phyloP scores from a whole-genome alignment of 805 yeast genomes.

The Zygosaccharomyces bisporus region DNA sequence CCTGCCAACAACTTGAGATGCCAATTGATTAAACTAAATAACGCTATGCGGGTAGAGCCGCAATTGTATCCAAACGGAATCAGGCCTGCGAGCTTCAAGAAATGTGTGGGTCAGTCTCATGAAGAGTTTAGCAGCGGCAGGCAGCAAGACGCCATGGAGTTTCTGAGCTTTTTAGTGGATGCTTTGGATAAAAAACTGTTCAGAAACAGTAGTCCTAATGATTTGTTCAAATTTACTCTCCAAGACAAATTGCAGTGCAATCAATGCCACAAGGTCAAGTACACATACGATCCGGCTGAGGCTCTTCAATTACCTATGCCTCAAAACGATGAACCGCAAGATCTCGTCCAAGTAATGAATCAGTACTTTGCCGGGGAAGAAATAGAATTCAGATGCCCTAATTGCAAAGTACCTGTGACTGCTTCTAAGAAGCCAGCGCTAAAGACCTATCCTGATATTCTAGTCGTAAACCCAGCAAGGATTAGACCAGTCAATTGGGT shows the following conservation, averaged over 20 bases:
- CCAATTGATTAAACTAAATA: conserved; percentile 74
- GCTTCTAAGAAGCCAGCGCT: conserved; percentile 30
- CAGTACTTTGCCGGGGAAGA: conserved; percentile 53
- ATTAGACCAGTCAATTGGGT: conserved; percentile 86
- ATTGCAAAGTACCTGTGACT: conserved; percentile 40
- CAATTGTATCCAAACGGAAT: conserved; percentile 68
- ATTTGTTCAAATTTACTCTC: conserved; percentile 58
- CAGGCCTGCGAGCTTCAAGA: conserved; percentile 71
- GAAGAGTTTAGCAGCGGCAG: conserved; percentile 78
- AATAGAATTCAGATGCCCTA: conserved; percentile 61
- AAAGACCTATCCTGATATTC: conserved; percentile 59
- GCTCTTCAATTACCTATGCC: conserved; percentile 54
- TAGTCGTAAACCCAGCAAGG: conserved; percentile 72
- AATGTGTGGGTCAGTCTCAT: conserved; percentile 71
- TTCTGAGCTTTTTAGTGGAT: conserved; percentile 63
- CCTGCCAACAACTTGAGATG: conserved; percentile 66
- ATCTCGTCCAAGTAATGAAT: conserved; percentile 42
- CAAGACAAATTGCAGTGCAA: conserved; percentile 57
- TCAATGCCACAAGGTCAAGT: conserved; percentile 57
- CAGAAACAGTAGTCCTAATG: conserved; percentile 43
- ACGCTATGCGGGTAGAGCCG: conserved; percentile 56
- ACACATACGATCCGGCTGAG: conserved; percentile 55
- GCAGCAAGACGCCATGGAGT: conserved; percentile 96
- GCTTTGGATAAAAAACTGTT: conserved; percentile 51
- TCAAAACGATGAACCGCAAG: conserved; percentile 41